phyloP scores from a whole-genome alignment of 148 eudicot genomes.

The Beta vulgaris region DNA sequence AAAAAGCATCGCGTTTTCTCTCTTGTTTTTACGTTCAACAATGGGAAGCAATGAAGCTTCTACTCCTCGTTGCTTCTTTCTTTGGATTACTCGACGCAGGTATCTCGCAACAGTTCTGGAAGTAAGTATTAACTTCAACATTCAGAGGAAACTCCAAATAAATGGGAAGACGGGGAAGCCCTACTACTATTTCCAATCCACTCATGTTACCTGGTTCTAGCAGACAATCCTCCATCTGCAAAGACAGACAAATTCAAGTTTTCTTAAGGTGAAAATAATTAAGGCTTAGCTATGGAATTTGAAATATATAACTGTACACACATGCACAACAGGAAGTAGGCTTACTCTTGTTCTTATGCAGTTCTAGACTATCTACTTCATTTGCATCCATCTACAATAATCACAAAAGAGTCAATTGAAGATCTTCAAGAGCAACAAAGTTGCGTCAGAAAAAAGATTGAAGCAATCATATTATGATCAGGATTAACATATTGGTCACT shows the following conservation, averaged over 20 bases:
- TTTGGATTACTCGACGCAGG: constrained; percentile 36
- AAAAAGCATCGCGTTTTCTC: constrained; percentile 68
- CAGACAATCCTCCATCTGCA: constrained; percentile 66
- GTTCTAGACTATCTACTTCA: constrained; percentile 47
- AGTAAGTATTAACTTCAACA: constrained; percentile 13
- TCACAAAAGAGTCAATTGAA: constrained; percentile 4
- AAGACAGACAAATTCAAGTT: constrained; percentile 16
- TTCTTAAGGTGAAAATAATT: constrained; percentile 1
- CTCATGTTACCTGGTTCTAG: constrained; percentile 56
- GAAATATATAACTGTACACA: background rate
- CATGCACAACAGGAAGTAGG: background rate
- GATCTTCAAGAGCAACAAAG: background rate
- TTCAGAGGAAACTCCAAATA: background rate
- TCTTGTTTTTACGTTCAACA: constrained; percentile 52
- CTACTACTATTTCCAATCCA: background rate
- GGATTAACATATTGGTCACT: too few species aligned
- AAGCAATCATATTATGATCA: background rate
- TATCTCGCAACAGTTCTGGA: constrained; percentile 55
- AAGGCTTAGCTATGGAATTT: background rate
- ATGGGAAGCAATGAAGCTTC: constrained; percentile 45
- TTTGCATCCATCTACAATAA: constrained; percentile 44
- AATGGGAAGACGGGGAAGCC: background rate
- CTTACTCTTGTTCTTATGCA: constrained; percentile 34
- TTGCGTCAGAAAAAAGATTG: background rate
- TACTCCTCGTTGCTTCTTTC: constrained; percentile 35